Conservation (phyloP, 306 rosid species). For the Senna siamea region DNA sequence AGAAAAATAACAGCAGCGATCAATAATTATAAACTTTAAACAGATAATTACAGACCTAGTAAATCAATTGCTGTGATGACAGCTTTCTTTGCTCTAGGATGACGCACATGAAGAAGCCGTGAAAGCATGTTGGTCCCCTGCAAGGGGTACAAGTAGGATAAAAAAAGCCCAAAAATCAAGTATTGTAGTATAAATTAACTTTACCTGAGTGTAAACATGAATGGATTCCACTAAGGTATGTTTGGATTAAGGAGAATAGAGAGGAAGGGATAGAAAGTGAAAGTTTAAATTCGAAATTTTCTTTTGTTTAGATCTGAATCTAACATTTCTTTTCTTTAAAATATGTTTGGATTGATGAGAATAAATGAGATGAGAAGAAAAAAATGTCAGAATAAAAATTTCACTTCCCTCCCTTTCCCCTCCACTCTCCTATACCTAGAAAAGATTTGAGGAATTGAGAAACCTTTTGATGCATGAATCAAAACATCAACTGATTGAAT, state of each 20-base stretch:
- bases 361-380: no score
- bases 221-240: constrained; percentile 9
- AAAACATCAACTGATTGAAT: not conserved
- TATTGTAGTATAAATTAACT: constrained; percentile 29
- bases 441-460: not conserved
- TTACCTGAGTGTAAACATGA: constrained; percentile 1
- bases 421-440: no score
- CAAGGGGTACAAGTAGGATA: not conserved
- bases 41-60: constrained; percentile 64
- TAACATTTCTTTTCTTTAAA: no score
- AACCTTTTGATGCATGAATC: not conserved
- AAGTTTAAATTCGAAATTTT: no score
- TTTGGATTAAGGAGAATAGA: no score
- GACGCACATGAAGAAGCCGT: constrained; percentile 89
- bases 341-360: no score
- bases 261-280: no score
- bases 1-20: constrained; percentile 8
- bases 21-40: not conserved
- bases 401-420: no score
- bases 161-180: constrained; percentile 33
- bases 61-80: constrained; percentile 96
- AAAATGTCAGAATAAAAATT: no score
- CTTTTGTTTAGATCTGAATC: no score
- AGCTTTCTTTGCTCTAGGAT: constrained; percentile 93
- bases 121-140: constrained; percentile 97